phyloP scores from a whole-genome alignment of 371 early-diverging fungal genomes.

The Mucor circinelloides region DNA sequence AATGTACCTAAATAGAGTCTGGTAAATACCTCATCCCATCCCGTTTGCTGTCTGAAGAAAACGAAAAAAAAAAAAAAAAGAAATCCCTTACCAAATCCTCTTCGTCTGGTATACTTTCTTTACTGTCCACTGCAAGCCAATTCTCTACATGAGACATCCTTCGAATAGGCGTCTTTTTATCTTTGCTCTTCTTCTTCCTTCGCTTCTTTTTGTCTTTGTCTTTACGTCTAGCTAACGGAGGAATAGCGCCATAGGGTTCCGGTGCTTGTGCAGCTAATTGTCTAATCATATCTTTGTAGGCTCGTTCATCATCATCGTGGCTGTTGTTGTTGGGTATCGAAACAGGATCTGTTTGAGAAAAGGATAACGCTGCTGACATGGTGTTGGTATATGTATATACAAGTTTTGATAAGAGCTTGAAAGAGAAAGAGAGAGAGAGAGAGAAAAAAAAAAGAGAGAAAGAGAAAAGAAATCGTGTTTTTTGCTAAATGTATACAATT shows the following conservation, averaged over 20 bases:
- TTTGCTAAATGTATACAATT: neutral
- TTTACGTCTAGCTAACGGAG: slow-evolving; percentile 38
- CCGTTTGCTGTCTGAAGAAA: no score
- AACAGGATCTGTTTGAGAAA: slow-evolving; percentile 29
- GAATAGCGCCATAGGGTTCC: slow-evolving; percentile 62
- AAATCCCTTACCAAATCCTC: slow-evolving; percentile 42
- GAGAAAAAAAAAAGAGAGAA: slow-evolving; percentile 15
- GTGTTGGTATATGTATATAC: neutral
- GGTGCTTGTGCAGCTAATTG: slow-evolving; percentile 46
- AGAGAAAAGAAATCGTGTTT: slow-evolving; percentile 9
- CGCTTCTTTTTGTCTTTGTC: slow-evolving; percentile 11
- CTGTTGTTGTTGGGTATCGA: slow-evolving; percentile 30
- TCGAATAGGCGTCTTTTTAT: slow-evolving; percentile 26
- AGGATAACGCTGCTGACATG: slow-evolving; percentile 32
- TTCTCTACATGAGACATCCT: slow-evolving; percentile 57
- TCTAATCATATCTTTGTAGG: slow-evolving; percentile 54
- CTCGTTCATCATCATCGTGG: slow-evolving; percentile 17
- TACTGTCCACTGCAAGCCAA: slow-evolving; percentile 54
- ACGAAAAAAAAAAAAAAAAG: neutral
- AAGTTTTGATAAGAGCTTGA: neutral
- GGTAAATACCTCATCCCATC: neutral
- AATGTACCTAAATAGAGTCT: slow-evolving; percentile 4
- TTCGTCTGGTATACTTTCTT: slow-evolving; percentile 55
- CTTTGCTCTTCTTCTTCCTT: slow-evolving; percentile 29
- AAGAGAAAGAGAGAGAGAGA: neutral